phyloP scores from a whole-genome alignment of 208 protist genomes.

The Crithidia thermophila region DNA sequence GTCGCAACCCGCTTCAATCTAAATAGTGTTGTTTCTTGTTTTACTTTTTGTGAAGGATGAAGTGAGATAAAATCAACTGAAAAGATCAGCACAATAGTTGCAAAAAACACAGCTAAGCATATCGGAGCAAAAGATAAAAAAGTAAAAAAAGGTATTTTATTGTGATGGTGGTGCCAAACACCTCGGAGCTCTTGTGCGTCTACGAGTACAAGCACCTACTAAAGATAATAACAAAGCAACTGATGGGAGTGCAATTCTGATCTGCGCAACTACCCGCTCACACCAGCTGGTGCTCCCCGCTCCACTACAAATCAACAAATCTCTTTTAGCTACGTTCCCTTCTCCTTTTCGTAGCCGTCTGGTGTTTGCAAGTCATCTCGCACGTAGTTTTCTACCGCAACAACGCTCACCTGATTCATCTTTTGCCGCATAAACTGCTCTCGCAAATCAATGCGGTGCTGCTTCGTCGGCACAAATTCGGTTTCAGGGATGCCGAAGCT shows the following conservation, averaged over 20 bases:
- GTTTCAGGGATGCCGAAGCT: conserved; percentile 80
- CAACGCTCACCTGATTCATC: conserved; percentile 74
- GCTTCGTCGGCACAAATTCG: conserved; percentile 79
- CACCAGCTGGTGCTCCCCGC: neutral
- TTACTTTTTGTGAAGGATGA: too few species aligned
- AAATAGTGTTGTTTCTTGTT: too few species aligned
- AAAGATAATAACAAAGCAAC: conserved; percentile 6
- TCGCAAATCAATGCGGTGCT: conserved; percentile 73
- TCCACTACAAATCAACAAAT: neutral
- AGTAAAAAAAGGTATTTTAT: too few species aligned
- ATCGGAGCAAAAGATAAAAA: too few species aligned
- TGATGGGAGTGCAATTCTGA: too few species aligned
- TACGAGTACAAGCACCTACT: neutral
- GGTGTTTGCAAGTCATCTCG: conserved; percentile 63
- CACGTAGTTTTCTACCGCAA: conserved; percentile 79
- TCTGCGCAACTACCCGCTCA: too few species aligned
- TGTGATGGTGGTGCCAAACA: too few species aligned
- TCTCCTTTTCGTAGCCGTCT: conserved; percentile 65
- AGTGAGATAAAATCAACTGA: too few species aligned
- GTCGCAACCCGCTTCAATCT: too few species aligned
- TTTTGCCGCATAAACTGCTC: conserved; percentile 81
- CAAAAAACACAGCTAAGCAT: too few species aligned
- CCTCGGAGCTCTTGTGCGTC: too few species aligned
- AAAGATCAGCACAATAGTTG: too few species aligned
- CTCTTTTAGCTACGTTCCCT: conserved; percentile 9